Evolutionary conservation across 78 protist species (phyloP), one percentile per base, ranked within the genome.

Genomic region (Mantamonas sphyraenae): DNA sequence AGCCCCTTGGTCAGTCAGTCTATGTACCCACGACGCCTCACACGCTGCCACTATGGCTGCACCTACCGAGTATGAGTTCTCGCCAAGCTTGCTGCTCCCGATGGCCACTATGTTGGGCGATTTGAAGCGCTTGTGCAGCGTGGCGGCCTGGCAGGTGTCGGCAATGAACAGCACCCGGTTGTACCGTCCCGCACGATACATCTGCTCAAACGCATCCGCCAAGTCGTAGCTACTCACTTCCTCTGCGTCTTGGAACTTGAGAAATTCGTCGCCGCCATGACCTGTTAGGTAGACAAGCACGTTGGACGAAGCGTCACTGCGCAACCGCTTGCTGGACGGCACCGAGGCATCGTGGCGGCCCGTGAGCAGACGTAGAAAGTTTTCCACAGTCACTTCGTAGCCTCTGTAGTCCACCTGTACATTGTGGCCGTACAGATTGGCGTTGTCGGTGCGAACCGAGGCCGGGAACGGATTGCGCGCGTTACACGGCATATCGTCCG

Each of bases 201-300:
- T 91, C 63, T 93, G 94, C 60, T 74, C 79, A 69, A 93, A 74
- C 19, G 89, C 85, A 50, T 94, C 95, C 19, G 92, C 85, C 10
- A 92, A 58, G 50, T 93, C 98, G 33, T 42, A 43, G 26, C 79
- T 42, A 2, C 88, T 79, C 19, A 94, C 56, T 73, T 94, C 98
- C 50, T 87, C 96, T 16, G 80, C 80, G 61, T 94, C 98, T 74
- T 93, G 98, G 58, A 95, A 93, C 76, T 93, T 95, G 50, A 95
- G 57, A 64, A 95, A 94, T 56, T 93, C 89, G 60, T 95, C 91
- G 33, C 98, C 98, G 28, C 98, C 98, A 61, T 95, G 98, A 31
- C 98, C 98, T 9, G 88, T 77, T 40, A 94, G 40, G 72, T 78
- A 94, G 5, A 94, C 62, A 34, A 94, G 42, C 7, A 94, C 64